A percentile compares a stretch with the other conserved stretches of the same genome.
These are phyloP conservation scores for Macrophomina pseudophaseolina DNA, from an alignment of 2,329 filamentous ascomycete species.

Conservation along the genomic window DNA sequence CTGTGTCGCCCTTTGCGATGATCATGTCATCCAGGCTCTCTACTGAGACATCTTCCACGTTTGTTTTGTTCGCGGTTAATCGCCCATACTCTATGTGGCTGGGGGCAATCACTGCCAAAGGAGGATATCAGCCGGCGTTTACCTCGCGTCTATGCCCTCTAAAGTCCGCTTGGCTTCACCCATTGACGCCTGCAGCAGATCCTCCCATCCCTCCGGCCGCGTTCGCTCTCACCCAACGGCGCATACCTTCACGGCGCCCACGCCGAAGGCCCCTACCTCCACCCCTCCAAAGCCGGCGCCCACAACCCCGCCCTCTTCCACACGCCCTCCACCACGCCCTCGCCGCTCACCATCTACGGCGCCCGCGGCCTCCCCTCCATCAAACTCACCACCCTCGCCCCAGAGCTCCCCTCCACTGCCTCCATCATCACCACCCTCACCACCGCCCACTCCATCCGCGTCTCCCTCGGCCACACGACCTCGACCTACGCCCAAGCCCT, in stretches of 20 bases:
- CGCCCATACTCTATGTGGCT: no score
- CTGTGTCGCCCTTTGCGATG: no score
- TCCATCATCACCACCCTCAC: slow-evolving; percentile 51
- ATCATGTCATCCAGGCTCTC: no score
- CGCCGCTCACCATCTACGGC: slow-evolving; percentile 53
- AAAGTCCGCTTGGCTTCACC: not conserved
- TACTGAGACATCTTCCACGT: no score
- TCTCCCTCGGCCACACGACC: slow-evolving; percentile 59
- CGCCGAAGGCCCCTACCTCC: slow-evolving; percentile 61
- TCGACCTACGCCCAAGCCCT: slow-evolving; percentile 53
- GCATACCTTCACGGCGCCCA: slow-evolving; percentile 63
- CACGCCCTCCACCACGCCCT: slow-evolving; percentile 38
- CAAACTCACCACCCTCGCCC: slow-evolving; percentile 59
- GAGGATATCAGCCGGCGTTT: no score
- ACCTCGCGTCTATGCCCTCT: no score
- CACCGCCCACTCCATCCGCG: slow-evolving; percentile 45
- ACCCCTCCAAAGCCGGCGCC: slow-evolving; percentile 59
- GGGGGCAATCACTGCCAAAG: no score
- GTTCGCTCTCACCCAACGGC: slow-evolving; percentile 43
- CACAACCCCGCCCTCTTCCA: slow-evolving; percentile 55
- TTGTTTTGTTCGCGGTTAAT: no score
- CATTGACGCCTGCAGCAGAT: slow-evolving; percentile 42
- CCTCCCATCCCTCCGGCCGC: slow-evolving; percentile 54
- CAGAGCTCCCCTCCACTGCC: slow-evolving; percentile 53
- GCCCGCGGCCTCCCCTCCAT: slow-evolving; percentile 47